Percentiles rank a stretch among this genome's conserved stretches.
These are phyloP conservation scores for Pythium insidiosum DNA, from an alignment of 352 stramenopile genomes.

Conservation along the genomic window DNA sequence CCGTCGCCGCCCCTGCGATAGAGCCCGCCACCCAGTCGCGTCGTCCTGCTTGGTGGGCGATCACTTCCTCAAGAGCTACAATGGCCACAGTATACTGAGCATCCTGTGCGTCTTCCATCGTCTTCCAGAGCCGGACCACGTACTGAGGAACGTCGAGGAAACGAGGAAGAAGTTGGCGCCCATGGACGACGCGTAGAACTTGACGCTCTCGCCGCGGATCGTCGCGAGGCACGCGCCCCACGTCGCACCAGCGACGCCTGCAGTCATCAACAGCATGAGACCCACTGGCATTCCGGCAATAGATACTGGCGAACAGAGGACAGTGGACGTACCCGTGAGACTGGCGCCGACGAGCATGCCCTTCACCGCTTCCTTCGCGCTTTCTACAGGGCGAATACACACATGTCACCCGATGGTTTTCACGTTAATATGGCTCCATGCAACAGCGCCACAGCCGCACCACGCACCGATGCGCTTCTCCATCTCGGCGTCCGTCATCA, in stretches of 20 bases:
- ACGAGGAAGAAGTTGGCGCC: constrained; percentile 81
- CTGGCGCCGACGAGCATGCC: constrained; percentile 59
- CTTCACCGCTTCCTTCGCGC: constrained; percentile 52
- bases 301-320: no score
- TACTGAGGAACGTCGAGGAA: constrained; percentile 81
- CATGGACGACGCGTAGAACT: constrained; percentile 80
- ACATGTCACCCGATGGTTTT: no score
- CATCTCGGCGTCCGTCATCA: constrained; percentile 7
- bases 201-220: constrained; percentile 65
- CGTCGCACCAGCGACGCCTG: constrained; percentile 42
- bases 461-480: constrained; percentile 8
- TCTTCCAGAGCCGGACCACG: not conserved
- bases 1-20: constrained; percentile 47
- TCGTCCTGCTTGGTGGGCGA: constrained; percentile 58
- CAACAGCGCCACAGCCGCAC: not conserved
- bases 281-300: no score
- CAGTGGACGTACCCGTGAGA: constrained; percentile 33
- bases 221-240: constrained; percentile 53
- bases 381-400: no score
- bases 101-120: not conserved
- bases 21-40: constrained; percentile 53
- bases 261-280: not conserved
- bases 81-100: no score
- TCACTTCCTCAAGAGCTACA: constrained; percentile 68
- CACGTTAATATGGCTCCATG: no score